Base-by-base conservation (phyloP, 257 asterid genomes). In the Solanum ossicruentum region DNA sequence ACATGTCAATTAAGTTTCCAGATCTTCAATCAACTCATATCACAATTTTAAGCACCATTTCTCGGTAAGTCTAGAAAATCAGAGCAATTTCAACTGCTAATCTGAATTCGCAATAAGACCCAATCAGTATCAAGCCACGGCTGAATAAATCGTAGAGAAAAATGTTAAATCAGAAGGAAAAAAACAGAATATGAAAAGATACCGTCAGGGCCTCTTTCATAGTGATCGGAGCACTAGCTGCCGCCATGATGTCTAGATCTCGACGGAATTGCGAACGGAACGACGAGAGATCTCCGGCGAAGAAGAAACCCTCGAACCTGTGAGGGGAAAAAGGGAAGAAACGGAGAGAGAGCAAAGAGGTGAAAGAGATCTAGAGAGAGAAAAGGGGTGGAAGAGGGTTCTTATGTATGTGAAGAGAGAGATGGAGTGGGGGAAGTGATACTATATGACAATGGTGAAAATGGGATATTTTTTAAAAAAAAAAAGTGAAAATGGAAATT, bases 151-250 rank as follows among this genome's bases (percentile, higher is more conserved):
- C 82, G 82, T 8, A 49, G 58, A 15, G 11, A 45, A 21, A 45
- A 73, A 73, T 36, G 52, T 4, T 71, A 71, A 71, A 71, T 65
- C 41, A 65, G 43, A 65, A 65, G 39, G 26, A 60, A 11, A 11
- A 61, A 61, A 61, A 11, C 15, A 61, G 36, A 60, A 10, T 21
- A 61, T 61, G 39, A 61, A 61, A 26, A 78, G 47, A 28, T 51
- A 78, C 83, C 65, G 83, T 78, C 16, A 78, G 58, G 85, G 95
- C 87, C 88, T 96, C 99, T 84, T 93, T 96, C 99, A 96, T 96
- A 63, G 94, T 91, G 97, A 96, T 96, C 97, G 99, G 99, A 86
- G 99, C 99, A 89, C 91, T 95, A 84, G 98, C 97, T 43, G 99
- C 99, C 88, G 99, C 98, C 99, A 96, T 96, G 94, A 88, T 85